Conservation (phyloP, 2,329 filamentous ascomycete genomes). For the Lanzia echinophila region DNA sequence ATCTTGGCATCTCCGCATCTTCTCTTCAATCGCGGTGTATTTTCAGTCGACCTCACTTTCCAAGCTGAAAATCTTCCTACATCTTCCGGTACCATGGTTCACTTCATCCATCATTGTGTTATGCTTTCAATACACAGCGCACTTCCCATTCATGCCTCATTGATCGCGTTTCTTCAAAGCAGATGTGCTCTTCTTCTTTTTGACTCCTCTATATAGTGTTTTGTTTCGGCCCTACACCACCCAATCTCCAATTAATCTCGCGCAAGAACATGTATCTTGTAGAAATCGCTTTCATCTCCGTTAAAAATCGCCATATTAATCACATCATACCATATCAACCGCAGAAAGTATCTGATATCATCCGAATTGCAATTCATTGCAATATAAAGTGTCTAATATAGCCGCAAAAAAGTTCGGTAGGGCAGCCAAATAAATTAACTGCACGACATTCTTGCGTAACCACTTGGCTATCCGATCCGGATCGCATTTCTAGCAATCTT, state of each 20-base stretch:
- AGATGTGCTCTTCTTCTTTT: no score
- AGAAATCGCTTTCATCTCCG: neutral
- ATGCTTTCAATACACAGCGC: neutral
- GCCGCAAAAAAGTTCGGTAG: neutral
- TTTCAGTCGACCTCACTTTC: neutral
- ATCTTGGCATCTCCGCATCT: neutral
- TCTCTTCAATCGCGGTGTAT: neutral
- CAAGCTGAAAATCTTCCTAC: neutral
- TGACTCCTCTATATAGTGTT: no score
- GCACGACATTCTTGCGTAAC: neutral
- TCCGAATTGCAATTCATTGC: neutral
- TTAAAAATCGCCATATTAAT: neutral
- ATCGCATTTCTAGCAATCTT: neutral
- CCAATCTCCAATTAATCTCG: neutral
- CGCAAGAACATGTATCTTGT: neutral
- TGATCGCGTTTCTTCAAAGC: neutral
- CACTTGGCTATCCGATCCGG: neutral
- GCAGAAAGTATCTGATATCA: neutral
- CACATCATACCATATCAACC: neutral
- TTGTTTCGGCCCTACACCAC: no score
- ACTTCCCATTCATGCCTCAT: neutral
- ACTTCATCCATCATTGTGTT: neutral
- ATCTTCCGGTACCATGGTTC: neutral
- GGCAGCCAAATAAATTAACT: neutral
- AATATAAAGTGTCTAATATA: neutral